These are phyloP conservation scores for Apophysomyces ossiformis DNA, from an alignment of 371 early-diverging fungal genomes.

Conservation along the genomic window DNA sequence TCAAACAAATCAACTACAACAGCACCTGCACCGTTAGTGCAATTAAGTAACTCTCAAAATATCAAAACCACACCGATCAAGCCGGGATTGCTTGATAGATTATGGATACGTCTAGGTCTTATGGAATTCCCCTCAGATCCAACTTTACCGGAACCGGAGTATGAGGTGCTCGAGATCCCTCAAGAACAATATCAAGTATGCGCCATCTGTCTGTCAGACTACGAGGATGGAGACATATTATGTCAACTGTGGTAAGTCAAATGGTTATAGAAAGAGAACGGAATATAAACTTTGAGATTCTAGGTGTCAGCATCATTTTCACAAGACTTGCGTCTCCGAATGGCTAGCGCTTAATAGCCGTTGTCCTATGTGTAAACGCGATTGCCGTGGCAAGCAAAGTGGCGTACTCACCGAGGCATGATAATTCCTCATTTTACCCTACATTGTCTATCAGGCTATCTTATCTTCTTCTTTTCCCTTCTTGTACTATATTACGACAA, in stretches of 20 bases:
- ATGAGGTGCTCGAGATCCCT: conserved; percentile 40
- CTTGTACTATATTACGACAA: conserved; percentile 9
- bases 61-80: conserved; percentile 23
- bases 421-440: background rate
- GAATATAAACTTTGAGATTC: conserved; percentile 11
- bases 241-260: conserved; percentile 55
- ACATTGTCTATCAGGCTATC: background rate
- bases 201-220: conserved; percentile 67
- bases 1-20: conserved; percentile 19
- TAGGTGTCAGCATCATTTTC: conserved; percentile 48
- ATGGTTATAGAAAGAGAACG: background rate
- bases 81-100: conserved; percentile 27
- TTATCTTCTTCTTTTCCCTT: background rate
- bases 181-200: conserved; percentile 59
- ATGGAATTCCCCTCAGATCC: conserved; percentile 22
- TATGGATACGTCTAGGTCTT: conserved; percentile 35
- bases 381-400: conserved; percentile 26
- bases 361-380: conserved; percentile 44
- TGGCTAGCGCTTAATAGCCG: conserved; percentile 40
- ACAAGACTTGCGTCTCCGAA: conserved; percentile 36
- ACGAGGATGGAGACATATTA: conserved; percentile 66
- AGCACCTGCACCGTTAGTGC: background rate
- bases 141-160: conserved; percentile 24
- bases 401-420: background rate
- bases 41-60: conserved; percentile 10